These are phyloP conservation scores for Apophysomyces elegans DNA, from an alignment of 371 early-diverging fungal species.

Conservation along the genomic window DNA sequence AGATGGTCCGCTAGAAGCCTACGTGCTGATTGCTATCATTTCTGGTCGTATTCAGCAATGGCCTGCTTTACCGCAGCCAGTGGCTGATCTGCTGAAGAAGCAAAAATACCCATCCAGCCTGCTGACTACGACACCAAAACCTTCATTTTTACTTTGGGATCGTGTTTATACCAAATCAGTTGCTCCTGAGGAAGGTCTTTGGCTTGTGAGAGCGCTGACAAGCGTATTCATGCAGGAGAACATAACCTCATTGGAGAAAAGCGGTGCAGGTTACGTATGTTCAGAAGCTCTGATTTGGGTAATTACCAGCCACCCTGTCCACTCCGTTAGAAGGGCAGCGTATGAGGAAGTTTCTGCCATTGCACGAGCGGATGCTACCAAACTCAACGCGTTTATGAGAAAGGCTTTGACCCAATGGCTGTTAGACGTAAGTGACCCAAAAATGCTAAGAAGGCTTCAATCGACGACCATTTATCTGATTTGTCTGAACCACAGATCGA, in stretches of 20 bases:
- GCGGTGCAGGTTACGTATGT: constrained; percentile 35
- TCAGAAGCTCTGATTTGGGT: constrained; percentile 60
- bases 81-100: constrained; percentile 39
- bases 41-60: constrained; percentile 52
- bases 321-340: constrained; percentile 56
- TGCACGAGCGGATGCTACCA: constrained; percentile 40
- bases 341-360: constrained; percentile 49
- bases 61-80: constrained; percentile 38
- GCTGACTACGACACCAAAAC: constrained; percentile 52
- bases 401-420: constrained; percentile 61
- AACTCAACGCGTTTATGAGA: constrained; percentile 45
- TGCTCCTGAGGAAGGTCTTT: constrained; percentile 70
- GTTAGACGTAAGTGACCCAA: constrained; percentile 40
- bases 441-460: neutral
- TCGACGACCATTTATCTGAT: neutral
- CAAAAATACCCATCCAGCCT: constrained; percentile 46
- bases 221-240: constrained; percentile 46
- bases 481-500: constrained; percentile 35
- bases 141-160: constrained; percentile 81
- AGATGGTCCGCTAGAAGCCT: constrained; percentile 77
- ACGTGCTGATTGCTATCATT: constrained; percentile 61
- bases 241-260: constrained; percentile 36
- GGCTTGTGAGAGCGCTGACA: constrained; percentile 70
- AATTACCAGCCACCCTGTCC: constrained; percentile 54
- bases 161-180: constrained; percentile 81